phyloP scores from a whole-genome alignment of 208 protist genomes.

The Trypanosoma melophagium region DNA sequence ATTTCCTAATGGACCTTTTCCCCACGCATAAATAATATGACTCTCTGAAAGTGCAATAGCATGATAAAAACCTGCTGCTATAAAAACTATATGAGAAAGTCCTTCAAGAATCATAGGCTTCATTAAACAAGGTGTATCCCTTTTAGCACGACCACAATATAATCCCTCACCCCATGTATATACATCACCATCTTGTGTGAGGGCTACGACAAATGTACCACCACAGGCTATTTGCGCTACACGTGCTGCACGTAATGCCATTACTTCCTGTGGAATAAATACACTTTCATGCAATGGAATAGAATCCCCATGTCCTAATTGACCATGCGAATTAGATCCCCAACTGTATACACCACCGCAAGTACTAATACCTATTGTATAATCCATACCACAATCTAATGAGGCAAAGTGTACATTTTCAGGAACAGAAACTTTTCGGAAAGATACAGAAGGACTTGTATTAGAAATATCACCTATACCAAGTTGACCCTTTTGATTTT shows the following conservation, averaged over 20 bases:
- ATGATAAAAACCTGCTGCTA: constrained; percentile 65
- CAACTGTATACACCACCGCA: constrained; percentile 54
- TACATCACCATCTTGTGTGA: constrained; percentile 55
- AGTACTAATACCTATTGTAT: constrained; percentile 51
- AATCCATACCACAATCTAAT: constrained; percentile 63
- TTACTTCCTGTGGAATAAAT: constrained; percentile 46
- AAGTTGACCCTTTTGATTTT: constrained; percentile 61
- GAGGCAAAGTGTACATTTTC: constrained; percentile 22
- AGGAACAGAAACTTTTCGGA: constrained; percentile 36
- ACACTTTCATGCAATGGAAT: constrained; percentile 18
- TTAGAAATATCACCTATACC: constrained; percentile 46
- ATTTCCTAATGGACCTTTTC: constrained; percentile 44
- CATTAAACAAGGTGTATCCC: constrained; percentile 2
- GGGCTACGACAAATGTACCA: constrained; percentile 58
- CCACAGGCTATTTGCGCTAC: constrained; percentile 79
- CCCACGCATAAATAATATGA: constrained; percentile 69
- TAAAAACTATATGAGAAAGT: constrained; percentile 38
- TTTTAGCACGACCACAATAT: constrained; percentile 55
- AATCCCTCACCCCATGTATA: constrained; percentile 51
- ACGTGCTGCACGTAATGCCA: constrained; percentile 24
- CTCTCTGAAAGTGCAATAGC: constrained; percentile 57
- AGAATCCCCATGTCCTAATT: constrained; percentile 32
- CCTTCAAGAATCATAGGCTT: constrained; percentile 28
- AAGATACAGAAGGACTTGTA: constrained; percentile 9
- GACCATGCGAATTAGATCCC: constrained; percentile 64